Evolutionary conservation across 2,329 filamentous ascomycete genomes (phyloP).

Genomic region (Diaporthe caulivora): DNA sequence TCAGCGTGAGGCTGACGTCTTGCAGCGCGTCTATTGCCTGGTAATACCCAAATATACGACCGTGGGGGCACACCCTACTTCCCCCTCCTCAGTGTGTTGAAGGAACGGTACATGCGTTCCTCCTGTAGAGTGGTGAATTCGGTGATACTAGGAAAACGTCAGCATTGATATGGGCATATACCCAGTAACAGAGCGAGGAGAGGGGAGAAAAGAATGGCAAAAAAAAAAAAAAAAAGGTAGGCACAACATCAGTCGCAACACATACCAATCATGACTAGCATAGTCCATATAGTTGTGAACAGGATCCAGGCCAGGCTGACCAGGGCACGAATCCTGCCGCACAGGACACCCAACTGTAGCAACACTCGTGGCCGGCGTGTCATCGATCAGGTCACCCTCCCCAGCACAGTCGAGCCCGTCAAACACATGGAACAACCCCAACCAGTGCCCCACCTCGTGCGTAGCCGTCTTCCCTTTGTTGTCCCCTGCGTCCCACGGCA

Average conservation of each 20-base stretch:
- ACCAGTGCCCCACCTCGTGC: slow-evolving; percentile 18
- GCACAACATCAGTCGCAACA: not conserved
- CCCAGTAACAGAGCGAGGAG: not conserved
- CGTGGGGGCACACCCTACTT: not conserved
- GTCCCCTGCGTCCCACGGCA: not conserved
- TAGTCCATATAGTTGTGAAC: slow-evolving; percentile 15
- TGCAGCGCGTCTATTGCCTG: not conserved
- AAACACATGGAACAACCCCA: not conserved
- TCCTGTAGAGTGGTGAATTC: slow-evolving; percentile 12
- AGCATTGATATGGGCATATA: not conserved
- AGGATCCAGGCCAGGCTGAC: not conserved
- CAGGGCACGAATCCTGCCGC: not conserved
- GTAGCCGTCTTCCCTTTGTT: slow-evolving; percentile 4
- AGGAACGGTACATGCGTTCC: slow-evolving; percentile 15
- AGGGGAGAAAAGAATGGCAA: not conserved
- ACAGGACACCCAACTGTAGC: slow-evolving; percentile 10
- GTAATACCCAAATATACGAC: not conserved
- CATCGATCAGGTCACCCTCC: not conserved
- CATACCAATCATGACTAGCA: slow-evolving; percentile 21
- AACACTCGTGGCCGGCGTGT: not conserved
- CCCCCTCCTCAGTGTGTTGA: not conserved
- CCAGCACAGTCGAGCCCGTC: slow-evolving; percentile 2
- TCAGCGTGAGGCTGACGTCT: not conserved
- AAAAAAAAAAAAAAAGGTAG: not conserved
- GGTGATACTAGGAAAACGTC: not conserved